Evolutionary conservation across 208 protist species (phyloP).

Genomic region (Trypanosoma rangeli): DNA sequence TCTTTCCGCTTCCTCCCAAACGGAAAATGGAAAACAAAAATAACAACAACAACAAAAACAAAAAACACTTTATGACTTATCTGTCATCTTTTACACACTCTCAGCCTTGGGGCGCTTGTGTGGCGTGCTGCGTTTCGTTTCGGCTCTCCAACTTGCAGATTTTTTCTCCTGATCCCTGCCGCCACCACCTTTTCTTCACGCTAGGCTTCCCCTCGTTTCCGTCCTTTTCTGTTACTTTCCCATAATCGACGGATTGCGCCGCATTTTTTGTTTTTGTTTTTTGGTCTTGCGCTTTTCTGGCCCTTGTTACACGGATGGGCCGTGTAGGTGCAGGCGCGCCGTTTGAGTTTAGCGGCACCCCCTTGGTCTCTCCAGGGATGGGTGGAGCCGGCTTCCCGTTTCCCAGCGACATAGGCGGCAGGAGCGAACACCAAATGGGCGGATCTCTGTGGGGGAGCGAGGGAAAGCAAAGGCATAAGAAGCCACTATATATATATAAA

Average conservation of each 20-base stretch:
- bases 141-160: background rate
- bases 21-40: slow-evolving; percentile 15
- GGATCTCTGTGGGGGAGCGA: background rate
- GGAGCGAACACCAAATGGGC: background rate
- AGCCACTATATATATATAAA: too few species aligned
- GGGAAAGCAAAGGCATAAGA: background rate
- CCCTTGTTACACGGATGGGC: too few species aligned
- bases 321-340: background rate
- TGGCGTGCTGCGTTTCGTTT: background rate
- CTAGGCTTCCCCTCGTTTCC: background rate
- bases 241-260: too few species aligned
- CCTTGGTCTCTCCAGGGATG: too few species aligned
- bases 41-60: slow-evolving; percentile 6
- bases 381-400: background rate
- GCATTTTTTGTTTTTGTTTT: slow-evolving; percentile 6
- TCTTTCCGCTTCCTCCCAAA: background rate
- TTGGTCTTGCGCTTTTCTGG: background rate
- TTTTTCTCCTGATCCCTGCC: too few species aligned
- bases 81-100: background rate
- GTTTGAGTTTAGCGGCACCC: background rate
- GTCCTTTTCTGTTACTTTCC: background rate
- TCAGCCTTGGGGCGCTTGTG: background rate
- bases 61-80: background rate
- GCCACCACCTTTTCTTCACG: slow-evolving; percentile 22
- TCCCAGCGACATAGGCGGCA: too few species aligned